phyloP scores from a whole-genome alignment of 257 asterid species.

The Gynochthodes officinalis region DNA sequence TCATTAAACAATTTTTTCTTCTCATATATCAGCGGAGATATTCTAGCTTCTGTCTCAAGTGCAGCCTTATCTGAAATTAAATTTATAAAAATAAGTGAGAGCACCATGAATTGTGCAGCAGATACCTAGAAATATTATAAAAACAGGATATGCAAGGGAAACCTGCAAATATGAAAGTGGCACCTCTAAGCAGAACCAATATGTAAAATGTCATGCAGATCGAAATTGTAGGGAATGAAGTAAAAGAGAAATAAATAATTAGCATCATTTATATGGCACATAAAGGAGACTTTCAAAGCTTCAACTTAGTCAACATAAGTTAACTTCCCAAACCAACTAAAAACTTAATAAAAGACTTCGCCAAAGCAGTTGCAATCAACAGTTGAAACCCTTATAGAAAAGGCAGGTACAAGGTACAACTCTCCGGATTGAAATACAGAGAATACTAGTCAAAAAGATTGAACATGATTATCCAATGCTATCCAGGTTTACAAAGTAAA shows the following conservation, averaged over 20 bases:
- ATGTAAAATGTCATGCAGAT: not conserved
- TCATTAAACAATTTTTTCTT: constrained; percentile 87
- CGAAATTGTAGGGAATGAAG: not conserved
- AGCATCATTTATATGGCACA: not conserved
- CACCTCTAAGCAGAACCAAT: not conserved
- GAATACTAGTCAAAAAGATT: not conserved
- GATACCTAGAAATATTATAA: not conserved
- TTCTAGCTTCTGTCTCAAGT: constrained; percentile 90
- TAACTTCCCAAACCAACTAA: not conserved
- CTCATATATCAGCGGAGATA: constrained; percentile 79
- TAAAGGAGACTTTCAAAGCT: not conserved
- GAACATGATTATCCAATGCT: not conserved
- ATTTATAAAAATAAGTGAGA: not conserved
- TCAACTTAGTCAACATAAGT: not conserved
- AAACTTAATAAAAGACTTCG: not conserved
- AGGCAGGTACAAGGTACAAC: not conserved
- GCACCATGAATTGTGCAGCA: not conserved
- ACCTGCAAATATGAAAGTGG: not conserved
- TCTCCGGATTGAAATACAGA: not conserved
- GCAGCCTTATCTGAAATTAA: constrained; percentile 77
- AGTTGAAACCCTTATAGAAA: not conserved
- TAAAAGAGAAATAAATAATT: not conserved
- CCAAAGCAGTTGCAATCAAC: not conserved
- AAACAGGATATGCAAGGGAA: not conserved
- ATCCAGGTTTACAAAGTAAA: constrained; percentile 15